Base-by-base conservation (phyloP, 2,329 filamentous ascomycete genomes). In the Pestalotiopsis sp. region DNA sequence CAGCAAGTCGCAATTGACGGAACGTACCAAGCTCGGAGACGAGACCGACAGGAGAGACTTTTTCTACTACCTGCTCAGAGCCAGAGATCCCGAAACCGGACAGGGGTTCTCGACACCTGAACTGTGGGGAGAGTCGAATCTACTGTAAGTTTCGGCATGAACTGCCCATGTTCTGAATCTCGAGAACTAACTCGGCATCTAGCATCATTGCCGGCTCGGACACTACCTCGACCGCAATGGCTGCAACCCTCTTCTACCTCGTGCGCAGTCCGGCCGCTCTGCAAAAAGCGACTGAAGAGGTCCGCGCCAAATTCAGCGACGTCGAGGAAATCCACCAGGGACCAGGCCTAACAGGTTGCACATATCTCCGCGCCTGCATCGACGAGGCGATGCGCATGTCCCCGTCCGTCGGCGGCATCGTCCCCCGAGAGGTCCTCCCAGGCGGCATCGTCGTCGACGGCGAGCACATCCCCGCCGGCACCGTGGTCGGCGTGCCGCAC, bases 41-140 rank as follows among this genome's bases (percentile, higher is more conserved):
- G 89, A 87, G 72, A 90, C 86, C 62, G 90, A 89, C 73, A 90
- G 91, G 41, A 89, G 90, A 68, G 92, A 93, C 76, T 93, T 93
- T 82, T 93, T 93, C 81, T 90, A 92, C 79, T 90, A 93, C 78
- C 85, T 94, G 12, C 86, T 93, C 69, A 90, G 90, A 75, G 91
- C 91, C 7, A 87, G 87, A 52, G 91, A 93, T 72, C 90, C 91
- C 13, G 90, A 93, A 75, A 92, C 91, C 0, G 91, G 91, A 66
- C 84, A 87, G 68, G 89, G 89, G 1, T 91, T 93, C 75, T 86
- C 84, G 56, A 90, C 85, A 2, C 86, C 87, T 0, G 91, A 93
- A 75, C 86, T 93, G 27, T 92, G 90, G 90, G 89, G 86, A 64
- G 91, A 93, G 77, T 91, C 90, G 9, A 92, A 92, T 75, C 80